These are phyloP conservation scores for Circinella umbellata DNA, from an alignment of 371 early-diverging fungal species.

Conservation along the genomic window DNA sequence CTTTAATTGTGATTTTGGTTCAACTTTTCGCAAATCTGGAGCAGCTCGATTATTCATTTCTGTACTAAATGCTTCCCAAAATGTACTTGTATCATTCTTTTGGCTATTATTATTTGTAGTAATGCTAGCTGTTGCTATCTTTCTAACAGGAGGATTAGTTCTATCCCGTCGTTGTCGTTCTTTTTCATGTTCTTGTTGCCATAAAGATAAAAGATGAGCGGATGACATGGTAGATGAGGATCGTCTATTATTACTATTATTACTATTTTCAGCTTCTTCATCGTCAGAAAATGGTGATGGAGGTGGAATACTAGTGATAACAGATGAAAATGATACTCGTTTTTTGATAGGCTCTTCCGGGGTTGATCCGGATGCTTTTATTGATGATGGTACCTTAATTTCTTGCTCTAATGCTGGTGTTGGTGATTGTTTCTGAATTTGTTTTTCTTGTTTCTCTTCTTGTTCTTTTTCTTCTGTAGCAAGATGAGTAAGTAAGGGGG, in stretches of 20 bases:
- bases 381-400: too few relatives aligned
- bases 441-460: background rate
- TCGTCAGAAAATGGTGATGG: constrained; percentile 7
- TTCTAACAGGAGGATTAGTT: background rate
- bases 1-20: background rate
- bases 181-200: constrained; percentile 19
- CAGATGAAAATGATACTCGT: constrained; percentile 17
- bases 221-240: constrained; percentile 1
- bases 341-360: background rate
- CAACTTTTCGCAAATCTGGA: constrained; percentile 5
- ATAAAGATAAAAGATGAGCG: constrained; percentile 10
- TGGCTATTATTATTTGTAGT: background rate
- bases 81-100: constrained; percentile 9
- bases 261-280: constrained; percentile 4
- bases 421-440: background rate
- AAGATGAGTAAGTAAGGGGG: constrained; percentile 5
- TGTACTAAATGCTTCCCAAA: constrained; percentile 21
- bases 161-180: background rate
- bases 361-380: background rate
- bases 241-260: background rate
- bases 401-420: background rate
- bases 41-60: constrained; percentile 9
- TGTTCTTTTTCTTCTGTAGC: background rate
- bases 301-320: constrained; percentile 11
- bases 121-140: background rate